Base-by-base conservation (phyloP, 129 eudicot species). In the Smallanthus sonchifolius region DNA sequence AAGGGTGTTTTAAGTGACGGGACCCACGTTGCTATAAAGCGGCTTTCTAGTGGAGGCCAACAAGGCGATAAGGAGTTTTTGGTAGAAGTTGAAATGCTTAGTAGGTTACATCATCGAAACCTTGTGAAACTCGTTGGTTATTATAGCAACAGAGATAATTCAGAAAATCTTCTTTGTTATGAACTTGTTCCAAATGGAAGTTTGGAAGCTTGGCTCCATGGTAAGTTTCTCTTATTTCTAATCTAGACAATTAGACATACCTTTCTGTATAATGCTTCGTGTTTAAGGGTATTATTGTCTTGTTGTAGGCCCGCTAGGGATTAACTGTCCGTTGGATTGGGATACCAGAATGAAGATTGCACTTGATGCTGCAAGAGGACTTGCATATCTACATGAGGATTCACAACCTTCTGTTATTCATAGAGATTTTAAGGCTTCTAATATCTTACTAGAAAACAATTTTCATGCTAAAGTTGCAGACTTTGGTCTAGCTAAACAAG, bases 351-450 rank as follows among this genome's bases (percentile, higher is more conserved):
- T 95, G 97, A 95, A 87, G 83, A 95, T 95, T 72, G 99, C 97
- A 4, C 96, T 95, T 68, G 99, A 88, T 82, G 97, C 99, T 30
- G 99, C 99, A n/a, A 85, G 99, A 74, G 99, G 97, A 70, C 99
- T 95, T 54, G 94, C 99, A 37, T 95, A 95, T 80, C 84, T 95
- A 79, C 99, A 95, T 37, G 99, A 95, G 83, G 99, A 95, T 80
- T 95, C 97, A 16, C 96, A 88, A 59, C 99, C 99, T 37, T 87
- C 94, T 71, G 97, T 95, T 69, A 95, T 95, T 77, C 99, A 95
- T 71, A 81, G 99, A 77, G 97, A 95, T 81, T 95, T 95, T 65
- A 95, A 95, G 90, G 96, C 99, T 48, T 88, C 97, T 62, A 95
- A 95, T 77, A 88, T 95, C 71, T 77, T 95, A 82, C 92, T 95